Conservation (phyloP, 2,329 filamentous ascomycete genomes). For the Colletotrichum sp. region DNA sequence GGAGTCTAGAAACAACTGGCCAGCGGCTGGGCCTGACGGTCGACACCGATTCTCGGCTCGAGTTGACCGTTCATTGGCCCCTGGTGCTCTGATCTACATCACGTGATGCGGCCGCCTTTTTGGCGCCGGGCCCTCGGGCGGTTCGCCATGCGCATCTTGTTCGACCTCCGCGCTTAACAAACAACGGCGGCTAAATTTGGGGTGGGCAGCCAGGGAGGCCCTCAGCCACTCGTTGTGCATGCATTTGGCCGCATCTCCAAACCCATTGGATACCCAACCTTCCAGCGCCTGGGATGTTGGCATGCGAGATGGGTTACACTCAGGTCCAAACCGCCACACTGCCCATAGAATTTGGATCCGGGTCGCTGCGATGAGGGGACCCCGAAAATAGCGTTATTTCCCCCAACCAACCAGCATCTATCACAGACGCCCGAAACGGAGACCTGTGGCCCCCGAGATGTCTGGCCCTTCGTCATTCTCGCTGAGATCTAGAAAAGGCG, state of each 20-base stretch:
- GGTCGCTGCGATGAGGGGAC: conserved; percentile 7
- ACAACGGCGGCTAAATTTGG: conserved; percentile 13
- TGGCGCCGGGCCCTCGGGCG: not conserved
- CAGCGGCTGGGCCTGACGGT: conserved; percentile 1
- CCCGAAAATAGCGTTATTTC: conserved; percentile 15
- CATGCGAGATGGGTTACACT: conserved; percentile 15
- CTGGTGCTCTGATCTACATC: not conserved
- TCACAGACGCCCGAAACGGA: conserved; percentile 16
- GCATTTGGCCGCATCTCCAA: not conserved
- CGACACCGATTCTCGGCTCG: not conserved
- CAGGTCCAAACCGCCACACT: conserved; percentile 12
- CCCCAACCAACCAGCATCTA: conserved; percentile 11
- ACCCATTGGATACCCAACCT: conserved; percentile 10
- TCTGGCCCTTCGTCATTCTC: conserved; percentile 8
- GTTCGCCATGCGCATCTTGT: not conserved
- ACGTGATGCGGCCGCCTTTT: conserved; percentile 3
- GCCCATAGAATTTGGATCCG: not conserved
- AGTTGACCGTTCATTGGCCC: not conserved
- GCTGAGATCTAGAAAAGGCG: conserved; percentile 1
- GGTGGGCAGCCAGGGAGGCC: not conserved
- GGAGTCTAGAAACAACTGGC: conserved; percentile 7
- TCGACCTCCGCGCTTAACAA: conserved; percentile 14
- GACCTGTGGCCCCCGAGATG: not conserved
- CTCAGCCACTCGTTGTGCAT: conserved; percentile 18
- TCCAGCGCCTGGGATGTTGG: not conserved